Conservation (phyloP, 164 flowering plant species). For the Dillenia turbinata region DNA sequence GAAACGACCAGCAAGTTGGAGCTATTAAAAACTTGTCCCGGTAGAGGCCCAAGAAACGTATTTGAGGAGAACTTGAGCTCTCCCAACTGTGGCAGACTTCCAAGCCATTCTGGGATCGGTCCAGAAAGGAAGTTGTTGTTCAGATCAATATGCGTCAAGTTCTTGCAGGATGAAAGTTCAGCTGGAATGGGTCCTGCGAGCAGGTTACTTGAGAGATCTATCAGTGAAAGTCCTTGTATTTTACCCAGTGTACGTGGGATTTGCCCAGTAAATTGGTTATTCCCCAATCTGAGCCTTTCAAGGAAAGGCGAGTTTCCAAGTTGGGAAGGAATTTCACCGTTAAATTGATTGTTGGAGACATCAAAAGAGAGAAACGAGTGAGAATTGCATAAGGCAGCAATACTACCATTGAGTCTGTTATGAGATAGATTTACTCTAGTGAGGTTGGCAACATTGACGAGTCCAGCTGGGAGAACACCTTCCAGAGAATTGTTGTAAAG, state of each 20-base stretch:
- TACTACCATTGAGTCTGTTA: conserved; percentile 76
- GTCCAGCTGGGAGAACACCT: conserved; percentile 64
- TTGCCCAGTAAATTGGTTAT: conserved; percentile 54
- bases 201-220: conserved; percentile 74
- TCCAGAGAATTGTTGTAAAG: conserved; percentile 90
- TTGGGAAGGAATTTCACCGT: conserved; percentile 56
- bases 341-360: conserved; percentile 70
- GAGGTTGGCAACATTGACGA: conserved; percentile 48
- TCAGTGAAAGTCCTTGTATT: conserved; percentile 46
- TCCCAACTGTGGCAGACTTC: conserved; percentile 65
- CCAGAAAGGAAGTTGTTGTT: conserved; percentile 72
- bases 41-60: conserved; percentile 57
- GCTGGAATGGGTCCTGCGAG: conserved; percentile 67
- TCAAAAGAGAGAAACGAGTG: conserved; percentile 70
- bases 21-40: conserved; percentile 60
- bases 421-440: conserved; percentile 82
- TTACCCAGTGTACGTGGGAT: conserved; percentile 65
- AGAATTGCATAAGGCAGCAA: conserved; percentile 63
- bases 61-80: conserved; percentile 82
- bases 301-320: conserved; percentile 69
- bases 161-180: conserved; percentile 70
- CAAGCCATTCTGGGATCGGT: conserved; percentile 71
- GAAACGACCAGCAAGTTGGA: conserved; percentile 68
- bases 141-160: conserved; percentile 73
- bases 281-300: conserved; percentile 70